Conservation (phyloP, 75 land plant genomes). For the Ceratopteris richardii region DNA sequence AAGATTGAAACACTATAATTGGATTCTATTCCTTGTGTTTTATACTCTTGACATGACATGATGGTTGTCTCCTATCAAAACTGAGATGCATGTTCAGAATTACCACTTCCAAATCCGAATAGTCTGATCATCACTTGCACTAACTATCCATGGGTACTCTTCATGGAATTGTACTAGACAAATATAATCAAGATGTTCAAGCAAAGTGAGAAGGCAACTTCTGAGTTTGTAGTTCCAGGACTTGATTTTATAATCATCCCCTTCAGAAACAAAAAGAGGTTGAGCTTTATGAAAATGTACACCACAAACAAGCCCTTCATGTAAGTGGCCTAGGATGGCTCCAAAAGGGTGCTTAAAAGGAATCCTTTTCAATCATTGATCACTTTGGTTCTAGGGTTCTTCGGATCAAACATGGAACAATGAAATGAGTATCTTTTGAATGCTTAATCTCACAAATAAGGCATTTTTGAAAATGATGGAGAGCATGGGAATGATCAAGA, state of each 20-base stretch:
- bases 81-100: slow-evolving; percentile 31
- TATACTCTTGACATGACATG: slow-evolving; percentile 38
- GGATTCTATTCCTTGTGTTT: too few species aligned
- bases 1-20: slow-evolving; percentile 37
- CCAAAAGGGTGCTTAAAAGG: too few species aligned
- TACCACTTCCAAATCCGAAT: slow-evolving; percentile 41
- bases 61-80: slow-evolving; percentile 35
- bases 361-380: too few species aligned
- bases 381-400: too few species aligned
- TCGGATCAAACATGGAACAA: too few species aligned
- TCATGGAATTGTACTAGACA: slow-evolving; percentile 71
- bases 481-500: too few species aligned
- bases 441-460: too few species aligned
- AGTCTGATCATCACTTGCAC: slow-evolving; percentile 38
- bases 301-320: slow-evolving; percentile 71
- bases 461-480: too few species aligned
- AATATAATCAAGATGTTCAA: slow-evolving; percentile 67
- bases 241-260: slow-evolving; percentile 71
- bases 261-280: slow-evolving; percentile 67
- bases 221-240: slow-evolving; percentile 68
- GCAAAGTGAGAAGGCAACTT: slow-evolving; percentile 52
- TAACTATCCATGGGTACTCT: slow-evolving; percentile 33
- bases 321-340: too few species aligned
- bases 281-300: slow-evolving; percentile 76
- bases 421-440: too few species aligned